A percentile compares a stretch with the other conserved stretches of the same genome.
phyloP scores from a whole-genome alignment of 192 early-diverging fungal species.

The Coemansia sp. region DNA sequence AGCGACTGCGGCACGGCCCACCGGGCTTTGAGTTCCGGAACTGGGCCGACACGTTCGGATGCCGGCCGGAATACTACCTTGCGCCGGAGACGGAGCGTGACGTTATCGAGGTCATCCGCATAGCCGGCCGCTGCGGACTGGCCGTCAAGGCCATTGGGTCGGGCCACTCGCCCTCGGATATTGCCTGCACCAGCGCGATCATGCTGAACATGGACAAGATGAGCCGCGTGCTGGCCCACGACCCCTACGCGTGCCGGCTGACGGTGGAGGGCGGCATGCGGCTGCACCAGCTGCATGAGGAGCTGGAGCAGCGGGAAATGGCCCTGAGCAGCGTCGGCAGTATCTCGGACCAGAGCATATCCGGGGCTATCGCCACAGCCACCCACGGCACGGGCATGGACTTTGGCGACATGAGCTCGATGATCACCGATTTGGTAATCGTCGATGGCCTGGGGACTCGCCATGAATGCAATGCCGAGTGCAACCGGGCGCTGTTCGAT shows the following conservation, averaged over 20 bases:
- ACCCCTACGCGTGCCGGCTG: constrained; percentile 43
- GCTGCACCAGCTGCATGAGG: constrained; percentile 54
- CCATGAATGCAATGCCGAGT: constrained; percentile 48
- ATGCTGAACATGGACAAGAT: constrained; percentile 68
- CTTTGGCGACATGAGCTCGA: constrained; percentile 54
- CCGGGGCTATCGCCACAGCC: constrained; percentile 67
- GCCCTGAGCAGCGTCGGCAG: constrained; percentile 66
- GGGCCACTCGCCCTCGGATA: constrained; percentile 70
- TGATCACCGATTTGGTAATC: constrained; percentile 55
- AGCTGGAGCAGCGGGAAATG: constrained; percentile 51
- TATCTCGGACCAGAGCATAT: constrained; percentile 68
- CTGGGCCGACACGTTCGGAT: constrained; percentile 63
- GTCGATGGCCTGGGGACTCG: constrained; percentile 51
- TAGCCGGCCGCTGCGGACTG: constrained; percentile 32
- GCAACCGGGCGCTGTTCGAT: constrained; percentile 53
- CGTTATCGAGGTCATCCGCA: constrained; percentile 52
- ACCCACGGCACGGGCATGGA: constrained; percentile 66
- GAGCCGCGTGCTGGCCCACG: constrained; percentile 48
- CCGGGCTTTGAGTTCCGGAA: constrained; percentile 49
- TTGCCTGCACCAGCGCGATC: constrained; percentile 59
- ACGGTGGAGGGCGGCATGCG: constrained; percentile 64
- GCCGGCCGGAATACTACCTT: constrained; percentile 54
- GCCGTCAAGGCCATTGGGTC: constrained; percentile 60
- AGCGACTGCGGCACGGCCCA: constrained; percentile 8
- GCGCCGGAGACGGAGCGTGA: constrained; percentile 56